Conservation (phyloP, 1,139 yeast species). For the Blastobotrys buckinghamii region DNA sequence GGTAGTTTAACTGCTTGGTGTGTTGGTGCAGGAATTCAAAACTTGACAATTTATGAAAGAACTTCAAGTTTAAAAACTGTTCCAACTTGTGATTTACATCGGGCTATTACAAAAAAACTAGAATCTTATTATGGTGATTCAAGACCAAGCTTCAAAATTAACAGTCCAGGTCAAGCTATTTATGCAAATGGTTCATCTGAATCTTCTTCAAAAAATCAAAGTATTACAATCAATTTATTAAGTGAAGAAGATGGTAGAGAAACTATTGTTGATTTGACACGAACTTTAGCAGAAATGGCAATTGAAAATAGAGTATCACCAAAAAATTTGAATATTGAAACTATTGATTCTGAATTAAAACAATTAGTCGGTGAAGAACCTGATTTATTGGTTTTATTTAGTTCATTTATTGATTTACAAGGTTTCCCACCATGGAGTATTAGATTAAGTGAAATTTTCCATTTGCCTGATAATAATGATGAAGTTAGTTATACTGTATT, state of each 20-base stretch:
- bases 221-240: conserved; percentile 46
- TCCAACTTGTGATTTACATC: conserved; percentile 46
- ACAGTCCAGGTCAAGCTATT: conserved; percentile 19
- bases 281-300: conserved; percentile 74
- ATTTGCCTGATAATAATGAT: conserved; percentile 78
- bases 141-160: conserved; percentile 8
- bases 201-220: conserved; percentile 19
- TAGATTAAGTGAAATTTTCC: conserved; percentile 80
- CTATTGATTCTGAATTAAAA: conserved; percentile 67
- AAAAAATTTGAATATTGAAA: conserved; percentile 63
- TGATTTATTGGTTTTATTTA: conserved; percentile 75
- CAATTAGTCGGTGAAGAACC: conserved; percentile 87
- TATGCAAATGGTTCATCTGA: conserved; percentile 14
- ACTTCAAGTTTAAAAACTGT: conserved; percentile 58
- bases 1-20: conserved; percentile 86
- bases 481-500: conserved; percentile 82
- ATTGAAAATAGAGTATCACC: conserved; percentile 54
- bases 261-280: conserved; percentile 81
- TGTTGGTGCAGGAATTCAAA: conserved; percentile 72
- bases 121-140: conserved; percentile 62
- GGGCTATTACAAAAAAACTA: conserved; percentile 55
- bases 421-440: conserved; percentile 99
- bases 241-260: conserved; percentile 83
- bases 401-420: conserved; percentile 80
- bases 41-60: conserved; percentile 71